phyloP scores from a whole-genome alignment of 129 eudicot genomes.

The Tanacetum coccineum region DNA sequence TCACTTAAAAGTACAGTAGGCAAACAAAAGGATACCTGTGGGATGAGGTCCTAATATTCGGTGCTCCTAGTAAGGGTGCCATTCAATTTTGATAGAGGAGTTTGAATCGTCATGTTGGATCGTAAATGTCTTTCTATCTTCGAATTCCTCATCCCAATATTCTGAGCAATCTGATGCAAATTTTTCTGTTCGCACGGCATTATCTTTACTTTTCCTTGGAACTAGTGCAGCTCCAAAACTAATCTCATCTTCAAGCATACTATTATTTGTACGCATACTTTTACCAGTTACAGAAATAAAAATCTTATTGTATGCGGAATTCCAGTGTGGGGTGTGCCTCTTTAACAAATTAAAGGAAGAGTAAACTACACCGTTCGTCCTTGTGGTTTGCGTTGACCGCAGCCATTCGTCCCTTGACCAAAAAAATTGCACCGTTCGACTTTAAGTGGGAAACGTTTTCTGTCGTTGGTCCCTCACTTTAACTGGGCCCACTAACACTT shows the following conservation, averaged over 20 bases:
- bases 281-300: background rate
- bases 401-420: too few relatives aligned
- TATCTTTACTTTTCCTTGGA: constrained; percentile 9
- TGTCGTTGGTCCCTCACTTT: too few relatives aligned
- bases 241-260: constrained; percentile 4
- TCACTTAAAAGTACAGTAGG: too few relatives aligned
- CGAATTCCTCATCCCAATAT: background rate
- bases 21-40: too few relatives aligned
- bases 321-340: background rate
- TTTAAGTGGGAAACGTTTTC: too few relatives aligned
- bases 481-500: too few relatives aligned
- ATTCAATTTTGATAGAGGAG: constrained; percentile 11
- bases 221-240: constrained; percentile 11
- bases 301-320: constrained; percentile 9
- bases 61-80: too few relatives aligned
- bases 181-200: constrained; percentile 7
- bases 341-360: constrained; percentile 12
- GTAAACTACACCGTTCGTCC: too few relatives aligned
- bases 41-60: too few relatives aligned
- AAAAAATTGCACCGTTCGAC: too few relatives aligned
- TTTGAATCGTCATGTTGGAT: constrained; percentile 13
- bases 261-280: too few relatives aligned
- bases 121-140: constrained; percentile 1
- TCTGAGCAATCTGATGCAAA: constrained; percentile 4
- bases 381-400: too few relatives aligned